Conservation (phyloP, 768 basidiomycete species). For the Scleroderma citrinum region DNA sequence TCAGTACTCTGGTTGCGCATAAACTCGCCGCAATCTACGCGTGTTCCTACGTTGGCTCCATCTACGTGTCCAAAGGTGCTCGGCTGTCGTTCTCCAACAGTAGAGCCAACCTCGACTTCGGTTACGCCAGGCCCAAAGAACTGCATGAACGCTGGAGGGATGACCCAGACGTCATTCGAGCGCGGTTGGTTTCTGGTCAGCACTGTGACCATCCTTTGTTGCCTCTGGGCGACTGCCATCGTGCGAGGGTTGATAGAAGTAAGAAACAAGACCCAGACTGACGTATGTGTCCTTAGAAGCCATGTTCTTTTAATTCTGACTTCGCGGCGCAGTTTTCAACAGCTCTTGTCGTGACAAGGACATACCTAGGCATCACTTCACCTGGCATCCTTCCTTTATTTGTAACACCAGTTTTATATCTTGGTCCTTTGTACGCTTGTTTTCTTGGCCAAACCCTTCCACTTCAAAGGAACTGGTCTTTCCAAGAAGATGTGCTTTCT, state of each 20-base stretch:
- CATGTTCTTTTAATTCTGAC: slow-evolving; percentile 1
- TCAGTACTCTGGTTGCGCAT: slow-evolving; percentile 35
- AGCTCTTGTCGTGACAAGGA: slow-evolving; percentile 26
- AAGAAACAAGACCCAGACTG: slow-evolving; percentile 5
- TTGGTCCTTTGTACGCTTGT: slow-evolving; percentile 66
- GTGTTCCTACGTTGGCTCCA: slow-evolving; percentile 70
- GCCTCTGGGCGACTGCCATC: slow-evolving; percentile 43
- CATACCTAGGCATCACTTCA: slow-evolving; percentile 37
- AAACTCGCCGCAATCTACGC: slow-evolving; percentile 54
- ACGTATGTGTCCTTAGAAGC: slow-evolving; percentile 9
- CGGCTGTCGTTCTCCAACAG: slow-evolving; percentile 46
- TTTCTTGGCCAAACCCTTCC: slow-evolving; percentile 47
- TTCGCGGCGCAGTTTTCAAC: slow-evolving; percentile 13
- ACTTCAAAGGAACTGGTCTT: slow-evolving; percentile 46
- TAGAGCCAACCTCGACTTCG: slow-evolving; percentile 18
- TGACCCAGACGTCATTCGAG: slow-evolving; percentile 80
- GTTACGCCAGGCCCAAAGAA: slow-evolving; percentile 27
- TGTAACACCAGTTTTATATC: slow-evolving; percentile 66
- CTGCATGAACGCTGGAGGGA: slow-evolving; percentile 61
- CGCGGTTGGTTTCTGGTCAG: slow-evolving; percentile 66
- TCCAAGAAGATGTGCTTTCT: slow-evolving; percentile 32
- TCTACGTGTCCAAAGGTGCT: slow-evolving; percentile 68
- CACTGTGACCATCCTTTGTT: slow-evolving; percentile 54
- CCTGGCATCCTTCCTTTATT: slow-evolving; percentile 44
- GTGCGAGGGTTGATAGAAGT: slow-evolving; percentile 29